Evolutionary conservation across 179 eudicot species (phyloP), one percentile per base, ranked within the genome.

Genomic region (Gypsophila paniculata): DNA sequence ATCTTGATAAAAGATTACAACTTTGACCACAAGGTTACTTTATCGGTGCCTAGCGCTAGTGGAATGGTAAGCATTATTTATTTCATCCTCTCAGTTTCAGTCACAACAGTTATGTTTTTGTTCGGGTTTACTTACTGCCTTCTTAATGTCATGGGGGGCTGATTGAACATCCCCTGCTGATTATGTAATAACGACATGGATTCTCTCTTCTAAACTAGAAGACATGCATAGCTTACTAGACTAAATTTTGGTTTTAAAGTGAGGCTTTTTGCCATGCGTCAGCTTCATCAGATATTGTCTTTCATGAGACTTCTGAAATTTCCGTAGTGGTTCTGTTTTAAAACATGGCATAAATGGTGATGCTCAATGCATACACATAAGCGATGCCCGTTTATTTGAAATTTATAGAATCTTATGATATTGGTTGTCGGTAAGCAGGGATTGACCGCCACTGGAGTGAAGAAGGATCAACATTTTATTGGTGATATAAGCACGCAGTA

Each of bases 1-100:
- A 88, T 93, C 74, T 84, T 93, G 86, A 86, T 84, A 22, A 93
- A 78, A 82, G 98, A 93, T 81, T 93, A 93, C 87, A 87, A 86
- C 77, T 88, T 80, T 70, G 91, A 93, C 71, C 90, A 93, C 84
- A 93, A 91, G 77, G 78, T 93, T 74, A 76, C 80, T 48, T 76
- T 93, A 36, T 82, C 91, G 5, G 77, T 89, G 74, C 98, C 97
- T 9, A 88, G 90, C 77, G 82, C 93, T 51, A 76, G 78, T 73
- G 93, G 93, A 60, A 75, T 85, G 98, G 98, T 93, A 93, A 80
- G 85, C 26, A 12, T 21, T 48, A 57, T 32, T 70, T 55, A 42
- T 39, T 0, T 63, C 44, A 19, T 62, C 1, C 3, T 65, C 13
- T 58, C 34, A 25, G 23, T 58, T 58, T 68, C 59, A 11, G 72